Evolutionary conservation across 768 basidiomycete genomes (phyloP).

Genomic region (Chiua virens): DNA sequence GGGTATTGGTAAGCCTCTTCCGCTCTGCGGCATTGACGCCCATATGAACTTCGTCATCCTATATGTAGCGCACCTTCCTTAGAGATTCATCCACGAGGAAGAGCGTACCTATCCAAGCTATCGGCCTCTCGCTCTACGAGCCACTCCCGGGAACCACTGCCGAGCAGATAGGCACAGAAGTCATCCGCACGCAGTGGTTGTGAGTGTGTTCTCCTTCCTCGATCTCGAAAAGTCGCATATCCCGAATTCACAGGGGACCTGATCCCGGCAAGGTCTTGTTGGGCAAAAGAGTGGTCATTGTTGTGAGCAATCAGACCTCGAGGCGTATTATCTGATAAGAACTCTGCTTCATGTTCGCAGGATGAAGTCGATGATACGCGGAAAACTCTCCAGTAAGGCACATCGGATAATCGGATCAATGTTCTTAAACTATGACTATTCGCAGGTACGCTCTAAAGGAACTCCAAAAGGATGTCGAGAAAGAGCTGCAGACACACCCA

Average conservation of each 20-base stretch:
- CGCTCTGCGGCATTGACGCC: neutral
- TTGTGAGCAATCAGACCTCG: slow-evolving; percentile 49
- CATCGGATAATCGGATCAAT: neutral
- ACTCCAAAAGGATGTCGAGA: slow-evolving; percentile 85
- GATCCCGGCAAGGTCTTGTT: slow-evolving; percentile 68
- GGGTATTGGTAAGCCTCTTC: slow-evolving; percentile 63
- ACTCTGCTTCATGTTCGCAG: slow-evolving; percentile 35
- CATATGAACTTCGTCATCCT: neutral
- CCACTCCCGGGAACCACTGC: slow-evolving; percentile 72
- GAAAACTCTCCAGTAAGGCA: slow-evolving; percentile 80
- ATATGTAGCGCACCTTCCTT: slow-evolving; percentile 75
- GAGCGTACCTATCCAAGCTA: slow-evolving; percentile 92
- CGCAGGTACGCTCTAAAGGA: slow-evolving; percentile 86
- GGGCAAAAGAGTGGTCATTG: slow-evolving; percentile 79
- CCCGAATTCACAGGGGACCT: slow-evolving; percentile 47
- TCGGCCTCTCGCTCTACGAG: slow-evolving; percentile 95
- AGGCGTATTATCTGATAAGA: slow-evolving; percentile 13
- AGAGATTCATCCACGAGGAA: slow-evolving; percentile 66
- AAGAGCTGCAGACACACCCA: slow-evolving; percentile 60
- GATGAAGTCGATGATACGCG: slow-evolving; percentile 89
- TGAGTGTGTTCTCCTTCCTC: slow-evolving; percentile 43
- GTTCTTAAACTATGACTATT: slow-evolving; percentile 1
- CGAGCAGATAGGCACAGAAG: slow-evolving; percentile 78
- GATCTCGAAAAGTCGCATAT: neutral
- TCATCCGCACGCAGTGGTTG: slow-evolving; percentile 97